Percentiles rank a stretch among this genome's conserved stretches.
phyloP scores from a whole-genome alignment of 2,329 filamentous ascomycete species.

The Aspergillus sp. region DNA sequence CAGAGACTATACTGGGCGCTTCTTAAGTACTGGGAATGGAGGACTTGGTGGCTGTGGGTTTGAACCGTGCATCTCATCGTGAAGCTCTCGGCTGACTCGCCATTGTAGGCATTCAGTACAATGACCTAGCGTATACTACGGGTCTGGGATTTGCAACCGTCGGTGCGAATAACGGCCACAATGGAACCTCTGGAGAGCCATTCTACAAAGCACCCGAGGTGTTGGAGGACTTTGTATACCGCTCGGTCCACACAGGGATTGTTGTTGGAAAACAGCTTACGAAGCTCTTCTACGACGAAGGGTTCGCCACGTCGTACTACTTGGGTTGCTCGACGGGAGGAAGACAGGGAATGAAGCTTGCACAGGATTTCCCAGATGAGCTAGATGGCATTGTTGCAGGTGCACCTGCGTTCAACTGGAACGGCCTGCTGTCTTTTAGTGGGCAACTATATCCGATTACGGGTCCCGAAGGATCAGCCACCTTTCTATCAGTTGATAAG shows the following conservation, averaged over 20 bases:
- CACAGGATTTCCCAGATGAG: conserved; percentile 55
- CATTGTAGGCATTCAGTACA: conserved; percentile 44
- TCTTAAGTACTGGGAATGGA: conserved; percentile 51
- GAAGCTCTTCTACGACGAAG: conserved; percentile 49
- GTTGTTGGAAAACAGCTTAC: conserved; percentile 50
- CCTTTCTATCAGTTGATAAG: conserved; percentile 51
- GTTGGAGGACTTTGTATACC: conserved; percentile 50
- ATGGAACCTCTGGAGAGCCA: conserved; percentile 47
- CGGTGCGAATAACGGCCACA: conserved; percentile 53
- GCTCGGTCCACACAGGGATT: conserved; percentile 46
- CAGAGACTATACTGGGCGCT: conserved; percentile 46
- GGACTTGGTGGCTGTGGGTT: conserved; percentile 49
- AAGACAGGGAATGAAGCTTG: conserved; percentile 56
- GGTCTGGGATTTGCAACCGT: conserved; percentile 47
- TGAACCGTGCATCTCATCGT: background rate
- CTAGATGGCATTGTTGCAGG: conserved; percentile 58
- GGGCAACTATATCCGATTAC: conserved; percentile 45
- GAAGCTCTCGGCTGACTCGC: background rate
- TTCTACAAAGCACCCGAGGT: conserved; percentile 50
- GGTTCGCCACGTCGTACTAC: conserved; percentile 42
- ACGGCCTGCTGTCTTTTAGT: conserved; percentile 50
- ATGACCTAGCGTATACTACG: conserved; percentile 45
- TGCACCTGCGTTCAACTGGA: conserved; percentile 48
- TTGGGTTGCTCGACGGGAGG: conserved; percentile 62
- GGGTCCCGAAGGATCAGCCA: conserved; percentile 47